A percentile compares a stretch with the other conserved stretches of the same genome.
These are phyloP conservation scores for maize (Zea mays) DNA, from an alignment of 176 grass and related monocot genomes.

Conservation along the genomic window DNA sequence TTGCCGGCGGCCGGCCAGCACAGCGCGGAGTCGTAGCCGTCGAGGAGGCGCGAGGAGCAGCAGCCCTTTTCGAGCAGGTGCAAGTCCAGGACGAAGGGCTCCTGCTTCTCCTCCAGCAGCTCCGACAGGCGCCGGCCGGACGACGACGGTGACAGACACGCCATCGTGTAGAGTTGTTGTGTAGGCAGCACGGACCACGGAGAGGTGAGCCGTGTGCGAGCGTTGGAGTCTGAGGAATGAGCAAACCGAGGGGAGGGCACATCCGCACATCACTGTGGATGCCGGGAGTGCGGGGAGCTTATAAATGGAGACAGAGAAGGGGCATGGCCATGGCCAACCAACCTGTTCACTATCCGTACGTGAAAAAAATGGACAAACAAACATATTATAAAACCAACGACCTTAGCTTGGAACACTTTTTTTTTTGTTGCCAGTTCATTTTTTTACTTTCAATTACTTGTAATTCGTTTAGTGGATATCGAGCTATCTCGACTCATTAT, in stretches of 20 bases:
- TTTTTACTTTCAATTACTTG: too few relatives aligned
- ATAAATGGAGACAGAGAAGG: too few relatives aligned
- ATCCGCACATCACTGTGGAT: too few relatives aligned
- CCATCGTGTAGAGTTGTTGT: slow-evolving; percentile 33
- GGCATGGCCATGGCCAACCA: too few relatives aligned
- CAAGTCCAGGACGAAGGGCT: slow-evolving; percentile 73
- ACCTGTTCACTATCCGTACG: too few relatives aligned
- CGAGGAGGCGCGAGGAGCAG: slow-evolving; percentile 42
- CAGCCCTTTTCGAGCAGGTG: slow-evolving; percentile 88
- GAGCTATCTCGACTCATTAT: too few relatives aligned
- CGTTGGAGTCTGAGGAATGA: not conserved
- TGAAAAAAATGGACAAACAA: too few relatives aligned
- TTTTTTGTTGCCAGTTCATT: too few relatives aligned
- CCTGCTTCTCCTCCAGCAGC: slow-evolving; percentile 85
- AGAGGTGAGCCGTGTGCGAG: not conserved
- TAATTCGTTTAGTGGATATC: too few relatives aligned
- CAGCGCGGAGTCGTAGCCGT: slow-evolving; percentile 45
- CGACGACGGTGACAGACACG: slow-evolving; percentile 43
- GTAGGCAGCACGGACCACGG: not conserved
- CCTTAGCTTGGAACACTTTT: too few relatives aligned
- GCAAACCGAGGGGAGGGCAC: not conserved
- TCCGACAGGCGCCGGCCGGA: slow-evolving; percentile 66
- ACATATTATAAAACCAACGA: too few relatives aligned
- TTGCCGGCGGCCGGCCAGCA: slow-evolving; percentile 58
- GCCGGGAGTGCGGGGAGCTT: too few relatives aligned